phyloP scores from a whole-genome alignment of 768 basidiomycete genomes.

The Lentinus tigrinus region DNA sequence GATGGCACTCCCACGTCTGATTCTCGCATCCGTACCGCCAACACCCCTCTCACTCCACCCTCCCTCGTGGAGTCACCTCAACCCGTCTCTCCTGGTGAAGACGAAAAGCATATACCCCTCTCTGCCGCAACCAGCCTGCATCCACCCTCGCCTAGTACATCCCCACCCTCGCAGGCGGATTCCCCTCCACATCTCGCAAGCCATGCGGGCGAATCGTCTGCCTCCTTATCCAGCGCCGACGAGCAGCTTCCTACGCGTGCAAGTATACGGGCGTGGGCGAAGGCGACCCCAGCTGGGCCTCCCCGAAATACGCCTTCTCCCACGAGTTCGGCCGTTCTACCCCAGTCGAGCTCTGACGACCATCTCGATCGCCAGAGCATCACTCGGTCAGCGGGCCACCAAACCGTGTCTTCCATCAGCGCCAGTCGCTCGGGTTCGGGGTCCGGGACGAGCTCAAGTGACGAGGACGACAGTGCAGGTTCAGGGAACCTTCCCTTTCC shows the following conservation, averaged over 20 bases:
- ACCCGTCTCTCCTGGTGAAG: background rate
- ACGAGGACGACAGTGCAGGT: background rate
- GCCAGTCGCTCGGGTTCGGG: background rate
- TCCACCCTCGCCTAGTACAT: background rate
- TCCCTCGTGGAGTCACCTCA: background rate
- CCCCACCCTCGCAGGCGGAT: background rate
- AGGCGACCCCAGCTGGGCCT: conserved; percentile 9
- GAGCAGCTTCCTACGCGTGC: conserved; percentile 10
- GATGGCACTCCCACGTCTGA: background rate
- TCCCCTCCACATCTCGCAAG: background rate
- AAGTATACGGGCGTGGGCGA: conserved; percentile 14
- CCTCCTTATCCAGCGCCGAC: background rate
- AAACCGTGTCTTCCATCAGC: background rate
- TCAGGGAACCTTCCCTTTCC: background rate
- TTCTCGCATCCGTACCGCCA: background rate
- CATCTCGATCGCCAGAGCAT: background rate
- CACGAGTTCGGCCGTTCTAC: background rate
- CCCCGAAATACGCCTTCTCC: conserved; percentile 5
- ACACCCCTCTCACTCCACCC: background rate
- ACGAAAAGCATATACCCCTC: background rate
- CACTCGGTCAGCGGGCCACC: background rate
- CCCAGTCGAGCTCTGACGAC: background rate
- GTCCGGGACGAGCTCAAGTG: background rate
- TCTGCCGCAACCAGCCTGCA: background rate
- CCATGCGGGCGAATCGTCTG: background rate